Evolutionary conservation across 306 rosid genomes (phyloP), one percentile per base, ranked within the genome.

Genomic region (Sesbania bispinosa): DNA sequence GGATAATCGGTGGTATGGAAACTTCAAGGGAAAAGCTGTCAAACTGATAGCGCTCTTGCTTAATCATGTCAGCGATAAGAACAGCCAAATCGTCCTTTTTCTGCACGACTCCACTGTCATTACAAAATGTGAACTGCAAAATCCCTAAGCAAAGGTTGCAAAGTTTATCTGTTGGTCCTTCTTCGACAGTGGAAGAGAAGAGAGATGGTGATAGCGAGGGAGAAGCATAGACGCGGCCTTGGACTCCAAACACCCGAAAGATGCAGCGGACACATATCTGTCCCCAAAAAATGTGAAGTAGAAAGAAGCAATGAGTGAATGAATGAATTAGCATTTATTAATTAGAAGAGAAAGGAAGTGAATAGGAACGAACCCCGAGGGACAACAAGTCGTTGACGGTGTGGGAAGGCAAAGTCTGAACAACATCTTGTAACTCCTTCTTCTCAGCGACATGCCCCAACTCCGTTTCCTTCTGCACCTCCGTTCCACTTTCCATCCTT

Each of bases 201-300:
- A 81, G 30, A 15, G 86, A 68, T 1, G 75, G 26, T 0, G 80
- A 73, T 6, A 76, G 70, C 0, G 77, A 46, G 13, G 80, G 64
- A n/a, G 75, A 51, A 16, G 85, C 62, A 76, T 76, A 79, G 48
- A 62, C 53, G 66, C 67, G 62, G 51, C 74, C 86, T 58, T 78
- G 76, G 6, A 84, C 72, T 4, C 96, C 89, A 67, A 85, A 87
- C 10, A 88, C 78, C 51, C 93, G 84, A 43, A 93, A 54, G 77
- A 93, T 80, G 88, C 98, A 93, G 43, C 86, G 85, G 43, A 24
- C 43, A 55, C 98, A 94, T 67, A 90, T 77, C 97, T 94, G 83
- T 4, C 11, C 6, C 3, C 36, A 7, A 4, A n/a, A 52, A 52
- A 9, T 23, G 8, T 11, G 13, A 9, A 35, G 51, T 7, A 29